These are phyloP conservation scores for Penicillium simplicissimum DNA, from an alignment of 495 filamentous ascomycete genomes.

Conservation along the genomic window DNA sequence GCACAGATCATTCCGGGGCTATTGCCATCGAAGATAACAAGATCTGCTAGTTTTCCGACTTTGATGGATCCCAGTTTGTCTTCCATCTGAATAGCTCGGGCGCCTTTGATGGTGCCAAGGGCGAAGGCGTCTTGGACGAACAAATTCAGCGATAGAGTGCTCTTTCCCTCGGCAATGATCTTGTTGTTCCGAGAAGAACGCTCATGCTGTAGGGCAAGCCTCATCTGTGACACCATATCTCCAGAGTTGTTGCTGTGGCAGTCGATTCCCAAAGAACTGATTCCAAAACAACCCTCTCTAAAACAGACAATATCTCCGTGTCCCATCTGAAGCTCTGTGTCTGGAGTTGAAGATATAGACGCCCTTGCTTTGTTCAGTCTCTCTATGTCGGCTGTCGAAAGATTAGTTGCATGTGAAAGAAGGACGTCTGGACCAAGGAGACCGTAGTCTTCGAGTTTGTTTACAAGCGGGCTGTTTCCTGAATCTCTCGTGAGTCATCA, in stretches of 20 bases:
- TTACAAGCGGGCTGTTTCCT: constrained; percentile 24
- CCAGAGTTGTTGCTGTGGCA: constrained; percentile 46
- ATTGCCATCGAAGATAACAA: constrained; percentile 45
- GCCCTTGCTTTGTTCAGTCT: constrained; percentile 25
- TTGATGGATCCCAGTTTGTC: constrained; percentile 45
- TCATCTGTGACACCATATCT: constrained; percentile 47
- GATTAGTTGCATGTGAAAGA: constrained; percentile 36
- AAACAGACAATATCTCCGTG: constrained; percentile 36
- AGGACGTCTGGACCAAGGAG: constrained; percentile 40
- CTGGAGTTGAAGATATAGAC: constrained; percentile 40
- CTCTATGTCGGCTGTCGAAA: constrained; percentile 26
- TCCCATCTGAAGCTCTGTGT: constrained; percentile 46
- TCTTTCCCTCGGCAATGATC: constrained; percentile 28
- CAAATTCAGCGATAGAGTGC: constrained; percentile 29
- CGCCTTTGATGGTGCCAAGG: constrained; percentile 50
- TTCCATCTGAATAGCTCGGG: constrained; percentile 45
- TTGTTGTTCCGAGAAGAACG: constrained; percentile 32
- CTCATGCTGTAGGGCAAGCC: constrained; percentile 44
- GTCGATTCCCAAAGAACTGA: constrained; percentile 49
- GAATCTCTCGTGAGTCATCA: not conserved
- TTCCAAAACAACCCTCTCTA: constrained; percentile 20
- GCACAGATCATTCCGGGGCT: constrained; percentile 47
- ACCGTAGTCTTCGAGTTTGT: constrained; percentile 33
- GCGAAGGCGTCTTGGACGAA: constrained; percentile 50
- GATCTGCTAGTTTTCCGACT: constrained; percentile 49